Conservation (phyloP, 73 alveolate species). For the Paramecium bursaria region DNA sequence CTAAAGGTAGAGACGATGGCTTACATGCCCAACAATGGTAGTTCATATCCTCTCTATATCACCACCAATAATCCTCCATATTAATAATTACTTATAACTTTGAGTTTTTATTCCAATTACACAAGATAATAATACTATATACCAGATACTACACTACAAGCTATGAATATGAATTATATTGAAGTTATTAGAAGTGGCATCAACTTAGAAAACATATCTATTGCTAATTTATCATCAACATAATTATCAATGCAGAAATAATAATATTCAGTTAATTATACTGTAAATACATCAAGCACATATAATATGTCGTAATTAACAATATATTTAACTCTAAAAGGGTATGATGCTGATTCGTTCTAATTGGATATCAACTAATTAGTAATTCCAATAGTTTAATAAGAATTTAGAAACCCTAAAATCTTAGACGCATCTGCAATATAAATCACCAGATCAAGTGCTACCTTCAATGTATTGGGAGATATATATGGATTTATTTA, state of each 20-base stretch:
- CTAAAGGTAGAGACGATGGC: slow-evolving; percentile 55
- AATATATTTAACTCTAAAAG: not conserved
- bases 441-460: slow-evolving; percentile 62
- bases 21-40: slow-evolving; percentile 67
- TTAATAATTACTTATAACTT: slow-evolving; percentile 10
- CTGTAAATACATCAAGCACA: slow-evolving; percentile 2
- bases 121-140: slow-evolving; percentile 49
- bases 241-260: slow-evolving; percentile 48
- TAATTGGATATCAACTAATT: slow-evolving; percentile 1
- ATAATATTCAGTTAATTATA: slow-evolving; percentile 15
- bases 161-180: slow-evolving; percentile 9
- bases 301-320: slow-evolving; percentile 3
- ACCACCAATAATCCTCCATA: slow-evolving; percentile 68
- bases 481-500: slow-evolving; percentile 64
- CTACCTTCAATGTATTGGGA: slow-evolving; percentile 38
- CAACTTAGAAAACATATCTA: not conserved
- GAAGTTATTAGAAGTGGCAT: slow-evolving; percentile 37
- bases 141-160: slow-evolving; percentile 9
- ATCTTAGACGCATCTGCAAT: not conserved
- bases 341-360: slow-evolving; percentile 64
- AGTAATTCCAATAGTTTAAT: slow-evolving; percentile 29
- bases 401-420: slow-evolving; percentile 11
- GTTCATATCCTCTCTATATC: slow-evolving; percentile 61
- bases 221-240: slow-evolving; percentile 40
- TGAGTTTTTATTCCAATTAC: slow-evolving; percentile 36